These are phyloP conservation scores for Entonaema liquescens DNA, from an alignment of 495 filamentous ascomycete genomes.

Conservation along the genomic window DNA sequence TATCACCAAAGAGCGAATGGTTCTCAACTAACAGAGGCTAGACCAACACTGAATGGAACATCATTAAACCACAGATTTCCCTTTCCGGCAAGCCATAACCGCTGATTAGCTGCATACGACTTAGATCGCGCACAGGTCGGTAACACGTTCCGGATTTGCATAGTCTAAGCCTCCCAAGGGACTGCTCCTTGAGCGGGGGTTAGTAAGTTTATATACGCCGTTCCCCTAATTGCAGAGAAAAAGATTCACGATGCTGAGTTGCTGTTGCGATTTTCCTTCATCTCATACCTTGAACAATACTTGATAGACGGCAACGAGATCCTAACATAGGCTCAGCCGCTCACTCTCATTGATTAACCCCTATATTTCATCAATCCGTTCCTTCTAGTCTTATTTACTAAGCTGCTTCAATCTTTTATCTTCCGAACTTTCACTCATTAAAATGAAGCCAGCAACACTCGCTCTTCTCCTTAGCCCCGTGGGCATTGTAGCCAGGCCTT, in stretches of 20 bases:
- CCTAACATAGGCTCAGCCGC: not conserved
- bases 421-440: not conserved
- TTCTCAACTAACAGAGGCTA: slow-evolving; percentile 13
- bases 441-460: slow-evolving; percentile 34
- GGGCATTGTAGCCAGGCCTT: slow-evolving; percentile 31
- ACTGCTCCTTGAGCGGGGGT: not conserved
- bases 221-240: not conserved
- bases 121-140: slow-evolving; percentile 17
- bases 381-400: not conserved
- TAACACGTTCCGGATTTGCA: slow-evolving; percentile 27
- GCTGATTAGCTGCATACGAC: slow-evolving; percentile 9
- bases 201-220: slow-evolving; percentile 3
- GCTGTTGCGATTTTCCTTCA: not conserved
- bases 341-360: not conserved
- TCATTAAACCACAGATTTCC: slow-evolving; percentile 11
- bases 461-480: slow-evolving; percentile 29
- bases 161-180: slow-evolving; percentile 15
- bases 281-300: slow-evolving; percentile 5
- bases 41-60: slow-evolving; percentile 12
- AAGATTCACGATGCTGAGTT: slow-evolving; percentile 12
- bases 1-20: not conserved
- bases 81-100: slow-evolving; percentile 22
- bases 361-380: not conserved
- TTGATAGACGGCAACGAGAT: not conserved
- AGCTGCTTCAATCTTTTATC: not conserved